phyloP scores from a whole-genome alignment of 495 filamentous ascomycete genomes.

The Evansstolkia leycettana region DNA sequence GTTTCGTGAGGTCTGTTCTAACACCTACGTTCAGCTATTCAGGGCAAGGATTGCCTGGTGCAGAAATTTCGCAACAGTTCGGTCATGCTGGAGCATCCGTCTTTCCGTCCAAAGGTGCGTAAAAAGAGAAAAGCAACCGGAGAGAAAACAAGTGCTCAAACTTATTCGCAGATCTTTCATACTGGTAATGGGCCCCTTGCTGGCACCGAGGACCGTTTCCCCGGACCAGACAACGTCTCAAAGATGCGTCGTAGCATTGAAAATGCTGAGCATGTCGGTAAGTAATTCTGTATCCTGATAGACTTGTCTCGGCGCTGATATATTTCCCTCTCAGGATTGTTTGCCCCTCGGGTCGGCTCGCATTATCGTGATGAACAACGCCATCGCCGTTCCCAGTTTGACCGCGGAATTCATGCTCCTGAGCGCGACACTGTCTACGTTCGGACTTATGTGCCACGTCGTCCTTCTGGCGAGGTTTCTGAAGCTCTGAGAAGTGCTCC shows the following conservation, averaged over 20 bases:
- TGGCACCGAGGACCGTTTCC: conserved; percentile 58
- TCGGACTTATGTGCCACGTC: conserved; percentile 11
- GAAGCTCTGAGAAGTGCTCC: conserved; percentile 14
- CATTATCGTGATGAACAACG: conserved; percentile 65
- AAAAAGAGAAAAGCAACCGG: neutral
- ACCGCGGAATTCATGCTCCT: conserved; percentile 42
- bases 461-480: conserved; percentile 4
- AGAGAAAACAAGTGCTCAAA: no score
- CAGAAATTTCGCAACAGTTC: conserved; percentile 94
- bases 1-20: conserved; percentile 1
- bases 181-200: conserved; percentile 29
- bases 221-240: conserved; percentile 65
- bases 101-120: conserved; percentile 72
- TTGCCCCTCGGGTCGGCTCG: conserved; percentile 60
- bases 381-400: conserved; percentile 63
- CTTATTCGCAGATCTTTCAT: conserved; percentile 36
- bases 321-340: conserved; percentile 39
- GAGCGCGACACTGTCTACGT: conserved; percentile 18
- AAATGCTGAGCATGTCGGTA: conserved; percentile 76
- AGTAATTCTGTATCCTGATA: conserved; percentile 17
- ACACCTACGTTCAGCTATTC: conserved; percentile 49
- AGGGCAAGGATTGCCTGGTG: conserved; percentile 79
- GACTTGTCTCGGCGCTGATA: neutral
- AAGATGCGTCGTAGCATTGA: conserved; percentile 77
- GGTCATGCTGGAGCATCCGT: conserved; percentile 75